Evolutionary conservation across 2,329 filamentous ascomycete species (phyloP).

Genomic region (Colletotrichum destructivum): DNA sequence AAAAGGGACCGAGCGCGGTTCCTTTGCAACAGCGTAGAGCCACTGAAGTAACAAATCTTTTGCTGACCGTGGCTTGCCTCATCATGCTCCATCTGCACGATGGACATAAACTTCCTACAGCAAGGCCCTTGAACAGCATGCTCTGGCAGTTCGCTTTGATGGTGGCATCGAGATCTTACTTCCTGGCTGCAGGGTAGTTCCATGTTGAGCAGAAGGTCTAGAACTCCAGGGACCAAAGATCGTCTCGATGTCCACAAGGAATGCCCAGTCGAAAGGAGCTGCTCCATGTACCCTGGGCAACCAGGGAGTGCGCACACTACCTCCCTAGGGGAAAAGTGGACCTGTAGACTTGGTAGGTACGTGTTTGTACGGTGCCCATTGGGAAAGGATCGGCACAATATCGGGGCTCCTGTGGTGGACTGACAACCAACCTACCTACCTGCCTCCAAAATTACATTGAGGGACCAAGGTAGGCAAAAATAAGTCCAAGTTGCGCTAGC

Average conservation of each 20-base stretch:
- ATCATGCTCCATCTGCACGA: neutral
- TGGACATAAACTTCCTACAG: conserved; percentile 22
- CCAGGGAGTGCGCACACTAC: no score
- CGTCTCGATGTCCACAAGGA: conserved; percentile 23
- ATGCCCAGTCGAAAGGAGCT: conserved; percentile 1
- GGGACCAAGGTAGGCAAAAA: no score
- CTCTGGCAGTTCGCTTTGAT: conserved; percentile 21
- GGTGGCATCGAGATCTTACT: conserved; percentile 21
- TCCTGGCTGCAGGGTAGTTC: conserved; percentile 34
- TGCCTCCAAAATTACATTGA: no score
- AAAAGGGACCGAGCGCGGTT: neutral
- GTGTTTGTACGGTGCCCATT: neutral
- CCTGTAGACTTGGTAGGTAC: no score
- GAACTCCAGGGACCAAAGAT: conserved; percentile 41
- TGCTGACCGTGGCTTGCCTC: conserved; percentile 13
- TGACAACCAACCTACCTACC: no score
- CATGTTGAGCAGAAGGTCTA: conserved; percentile 29
- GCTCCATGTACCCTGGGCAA: neutral
- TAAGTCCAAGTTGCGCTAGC: neutral
- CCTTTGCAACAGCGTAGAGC: neutral
- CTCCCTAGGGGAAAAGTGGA: neutral
- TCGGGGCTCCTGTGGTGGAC: neutral
- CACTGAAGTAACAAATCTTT: neutral
- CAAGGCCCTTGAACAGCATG: conserved; percentile 17
- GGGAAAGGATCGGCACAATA: neutral